These are phyloP conservation scores for Xylariaceae sp. DNA, from an alignment of 2,329 filamentous ascomycete species.

Conservation along the genomic window DNA sequence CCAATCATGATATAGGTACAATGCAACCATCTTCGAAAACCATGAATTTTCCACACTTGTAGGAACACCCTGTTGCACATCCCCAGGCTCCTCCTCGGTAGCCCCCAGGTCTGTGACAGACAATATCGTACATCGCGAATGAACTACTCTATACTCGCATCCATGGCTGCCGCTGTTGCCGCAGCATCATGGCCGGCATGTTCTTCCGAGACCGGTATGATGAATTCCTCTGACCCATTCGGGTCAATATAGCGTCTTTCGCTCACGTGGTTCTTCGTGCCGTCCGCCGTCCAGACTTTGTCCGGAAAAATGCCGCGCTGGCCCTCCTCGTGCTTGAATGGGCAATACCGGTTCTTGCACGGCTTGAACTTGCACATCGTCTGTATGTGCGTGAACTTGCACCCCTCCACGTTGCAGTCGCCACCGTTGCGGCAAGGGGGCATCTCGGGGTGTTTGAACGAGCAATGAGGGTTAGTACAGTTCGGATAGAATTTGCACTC, in stretches of 20 bases:
- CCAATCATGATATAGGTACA: constrained; percentile 22
- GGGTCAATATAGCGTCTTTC: constrained; percentile 84
- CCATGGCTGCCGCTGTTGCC: constrained; percentile 13
- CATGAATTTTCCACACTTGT: constrained; percentile 6
- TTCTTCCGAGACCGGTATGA: constrained; percentile 55
- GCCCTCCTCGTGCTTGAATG: constrained; percentile 86
- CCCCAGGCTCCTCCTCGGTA: neutral
- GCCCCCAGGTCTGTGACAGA: neutral
- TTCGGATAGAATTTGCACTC: constrained; percentile 91
- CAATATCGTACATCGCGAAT: neutral
- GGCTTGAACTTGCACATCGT: constrained; percentile 87
- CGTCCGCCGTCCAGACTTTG: constrained; percentile 81
- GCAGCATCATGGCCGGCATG: constrained; percentile 31
- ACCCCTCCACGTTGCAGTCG: constrained; percentile 74
- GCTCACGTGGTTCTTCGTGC: constrained; percentile 66
- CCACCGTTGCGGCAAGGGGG: constrained; percentile 87
- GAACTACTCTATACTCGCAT: constrained; percentile 19
- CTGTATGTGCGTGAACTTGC: constrained; percentile 85
- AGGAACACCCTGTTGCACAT: neutral
- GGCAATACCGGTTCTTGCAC: constrained; percentile 82
- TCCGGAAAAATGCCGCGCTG: constrained; percentile 81
- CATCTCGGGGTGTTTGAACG: constrained; percentile 84
- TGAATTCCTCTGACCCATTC: constrained; percentile 62
- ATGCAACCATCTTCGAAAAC: constrained; percentile 14
- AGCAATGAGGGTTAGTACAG: constrained; percentile 81